Conservation (phyloP, 768 basidiomycete species). For the Russula sp. region DNA sequence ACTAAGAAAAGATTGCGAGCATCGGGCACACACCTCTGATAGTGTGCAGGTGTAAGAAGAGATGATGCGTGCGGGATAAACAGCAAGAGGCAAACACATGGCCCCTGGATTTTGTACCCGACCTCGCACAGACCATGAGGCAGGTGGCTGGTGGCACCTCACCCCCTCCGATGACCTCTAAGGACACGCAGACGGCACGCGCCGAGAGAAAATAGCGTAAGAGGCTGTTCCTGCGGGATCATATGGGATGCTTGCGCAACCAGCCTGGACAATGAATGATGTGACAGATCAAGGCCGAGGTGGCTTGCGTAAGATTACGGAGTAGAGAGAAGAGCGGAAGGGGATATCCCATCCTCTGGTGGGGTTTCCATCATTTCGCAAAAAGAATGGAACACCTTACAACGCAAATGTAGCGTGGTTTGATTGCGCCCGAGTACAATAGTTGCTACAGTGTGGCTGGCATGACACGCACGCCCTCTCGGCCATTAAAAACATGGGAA, state of each 20-base stretch:
- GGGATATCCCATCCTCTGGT: neutral
- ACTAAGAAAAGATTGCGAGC: slow-evolving; percentile 12
- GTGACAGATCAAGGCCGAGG: neutral
- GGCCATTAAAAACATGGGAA: neutral
- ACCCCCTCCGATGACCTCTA: slow-evolving; percentile 15
- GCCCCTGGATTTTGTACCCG: slow-evolving; percentile 21
- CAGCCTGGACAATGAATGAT: neutral
- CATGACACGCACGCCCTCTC: neutral
- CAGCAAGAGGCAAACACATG: slow-evolving; percentile 19
- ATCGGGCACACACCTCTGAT: slow-evolving; percentile 17
- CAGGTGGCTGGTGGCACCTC: slow-evolving; percentile 18
- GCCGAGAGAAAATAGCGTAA: slow-evolving; percentile 18
- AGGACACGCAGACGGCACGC: slow-evolving; percentile 20
- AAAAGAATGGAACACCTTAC: neutral
- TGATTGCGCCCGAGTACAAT: neutral
- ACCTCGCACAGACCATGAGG: slow-evolving; percentile 19
- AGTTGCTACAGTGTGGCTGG: neutral
- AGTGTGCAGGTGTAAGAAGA: slow-evolving; percentile 10
- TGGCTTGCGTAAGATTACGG: neutral
- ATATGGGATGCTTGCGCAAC: neutral
- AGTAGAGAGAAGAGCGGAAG: neutral
- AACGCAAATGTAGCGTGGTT: neutral
- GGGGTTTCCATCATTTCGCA: neutral
- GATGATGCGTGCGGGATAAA: slow-evolving; percentile 18
- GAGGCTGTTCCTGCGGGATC: slow-evolving; percentile 6